Evolutionary conservation across 2,329 filamentous ascomycete species (phyloP).

Genomic region (Colletotrichum sp.): DNA sequence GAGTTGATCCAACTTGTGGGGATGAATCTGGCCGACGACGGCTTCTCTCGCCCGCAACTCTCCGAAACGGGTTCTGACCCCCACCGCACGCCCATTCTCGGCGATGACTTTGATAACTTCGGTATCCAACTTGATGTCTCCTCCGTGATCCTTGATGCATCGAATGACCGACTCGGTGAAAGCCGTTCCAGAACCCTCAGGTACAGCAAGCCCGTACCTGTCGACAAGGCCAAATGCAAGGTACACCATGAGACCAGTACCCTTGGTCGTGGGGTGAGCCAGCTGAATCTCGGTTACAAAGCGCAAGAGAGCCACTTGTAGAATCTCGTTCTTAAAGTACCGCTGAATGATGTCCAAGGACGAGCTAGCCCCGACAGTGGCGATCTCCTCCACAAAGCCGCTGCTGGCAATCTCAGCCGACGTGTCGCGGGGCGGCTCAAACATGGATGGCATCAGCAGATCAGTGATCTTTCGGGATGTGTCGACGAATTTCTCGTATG

Average conservation of each 20-base stretch:
- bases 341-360: not conserved
- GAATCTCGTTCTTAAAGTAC: not conserved
- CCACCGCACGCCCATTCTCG: not conserved
- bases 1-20: not conserved
- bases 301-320: not conserved
- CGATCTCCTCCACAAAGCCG: not conserved
- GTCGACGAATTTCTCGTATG: not conserved
- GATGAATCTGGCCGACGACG: not conserved
- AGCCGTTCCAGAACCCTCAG: not conserved
- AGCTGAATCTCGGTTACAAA: not conserved
- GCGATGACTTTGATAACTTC: not conserved
- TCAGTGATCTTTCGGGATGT: not conserved
- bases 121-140: not conserved
- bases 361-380: not conserved
- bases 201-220: not conserved
- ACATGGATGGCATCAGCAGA: not conserved
- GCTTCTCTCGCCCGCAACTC: not conserved
- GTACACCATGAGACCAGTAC: not conserved
- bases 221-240: not conserved
- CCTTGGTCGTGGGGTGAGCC: not conserved
- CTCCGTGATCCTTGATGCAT: not conserved
- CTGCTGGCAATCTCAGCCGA: not conserved
- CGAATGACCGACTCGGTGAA: not conserved
- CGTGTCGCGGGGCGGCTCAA: not conserved
- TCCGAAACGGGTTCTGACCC: not conserved